Evolutionary conservation across 75 land plant species (phyloP), one percentile per base, ranked within the genome.

Genomic region (Isoetes taiwanensis): DNA sequence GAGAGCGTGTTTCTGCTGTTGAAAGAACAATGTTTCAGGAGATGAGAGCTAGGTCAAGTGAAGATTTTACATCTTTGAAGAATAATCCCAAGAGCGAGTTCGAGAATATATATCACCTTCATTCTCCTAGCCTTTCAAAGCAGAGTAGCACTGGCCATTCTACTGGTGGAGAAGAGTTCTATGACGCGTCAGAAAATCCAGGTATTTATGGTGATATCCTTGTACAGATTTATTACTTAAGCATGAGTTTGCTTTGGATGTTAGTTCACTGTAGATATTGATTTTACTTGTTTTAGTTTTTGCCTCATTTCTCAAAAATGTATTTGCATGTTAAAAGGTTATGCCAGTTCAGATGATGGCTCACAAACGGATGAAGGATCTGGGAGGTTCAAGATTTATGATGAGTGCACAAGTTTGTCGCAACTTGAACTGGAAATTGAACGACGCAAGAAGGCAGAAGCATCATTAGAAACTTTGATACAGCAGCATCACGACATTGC

Each of bases 371-470:
- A 28, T 14, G 30, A 23, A 37, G 50, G 55, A 11, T 38, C 23
- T n/a, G 33, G 65, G 32, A 54, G 30, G 54, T 28, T 20, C 46
- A 3, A 37, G 4, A 19, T 30, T 61, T 17, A 58, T 29, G 16
- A 14, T 30, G 23, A 32, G 59, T n/a, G 64, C 42, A 2, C 50
- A 65, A 6, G 48, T 38, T 30, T 35, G 33, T 50, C 21, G 37
- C 71, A 52, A 31, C 32, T 63, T 40, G 39, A 65, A 26, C 60
- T 64, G 57, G 93, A 90, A 67, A 64, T 77, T 27, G 86, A 73
- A 57, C 78, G 70, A 52, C 52, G 86, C 33, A 86, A 71, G 61
- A 80, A 72, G 64, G 84, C 78, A 27, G 96, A 90, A 56, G 82
- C 80, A 62, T 48, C 81, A 17, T 41, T 80, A 31, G 64, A 46